A percentile compares a stretch with the other conserved stretches of the same genome.
Conservation (phyloP, 495 filamentous ascomycete genomes). For the Penicillium macrosclerotiorum region DNA sequence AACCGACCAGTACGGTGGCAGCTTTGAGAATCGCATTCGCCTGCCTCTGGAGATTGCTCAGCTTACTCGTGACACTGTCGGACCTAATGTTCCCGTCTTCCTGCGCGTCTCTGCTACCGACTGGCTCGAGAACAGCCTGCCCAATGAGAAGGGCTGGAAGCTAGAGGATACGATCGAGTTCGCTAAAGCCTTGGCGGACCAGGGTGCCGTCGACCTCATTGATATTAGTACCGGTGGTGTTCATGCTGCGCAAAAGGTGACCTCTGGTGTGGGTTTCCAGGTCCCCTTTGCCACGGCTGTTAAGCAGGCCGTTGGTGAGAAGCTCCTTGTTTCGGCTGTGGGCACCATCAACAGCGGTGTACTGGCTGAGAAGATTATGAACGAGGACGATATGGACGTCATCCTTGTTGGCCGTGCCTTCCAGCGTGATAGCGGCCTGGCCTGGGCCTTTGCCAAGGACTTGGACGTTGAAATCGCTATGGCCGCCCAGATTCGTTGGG, state of each 20-base stretch:
- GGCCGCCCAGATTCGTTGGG: conserved; percentile 68
- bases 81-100: conserved; percentile 63
- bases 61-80: conserved; percentile 51
- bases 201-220: conserved; percentile 61
- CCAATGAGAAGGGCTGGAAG: conserved; percentile 55
- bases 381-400: conserved; percentile 59
- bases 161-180: conserved; percentile 54
- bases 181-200: conserved; percentile 51
- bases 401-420: conserved; percentile 64
- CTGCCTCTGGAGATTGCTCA: conserved; percentile 60
- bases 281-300: conserved; percentile 59
- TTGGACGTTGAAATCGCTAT: conserved; percentile 59
- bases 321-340: conserved; percentile 58
- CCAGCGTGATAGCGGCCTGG: conserved; percentile 66
- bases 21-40: conserved; percentile 62
- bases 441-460: conserved; percentile 69
- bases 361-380: conserved; percentile 55
- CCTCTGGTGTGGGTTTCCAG: conserved; percentile 61
- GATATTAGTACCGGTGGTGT: conserved; percentile 65
- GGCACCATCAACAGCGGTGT: conserved; percentile 61
- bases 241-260: conserved; percentile 57
- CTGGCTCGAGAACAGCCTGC: conserved; percentile 53
- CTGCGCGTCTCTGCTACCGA: conserved; percentile 61
- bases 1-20: conserved; percentile 65
- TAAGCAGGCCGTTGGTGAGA: conserved; percentile 63